Evolutionary conservation across 2,329 filamentous ascomycete species (phyloP).

Genomic region (Xylaria arbuscula): DNA sequence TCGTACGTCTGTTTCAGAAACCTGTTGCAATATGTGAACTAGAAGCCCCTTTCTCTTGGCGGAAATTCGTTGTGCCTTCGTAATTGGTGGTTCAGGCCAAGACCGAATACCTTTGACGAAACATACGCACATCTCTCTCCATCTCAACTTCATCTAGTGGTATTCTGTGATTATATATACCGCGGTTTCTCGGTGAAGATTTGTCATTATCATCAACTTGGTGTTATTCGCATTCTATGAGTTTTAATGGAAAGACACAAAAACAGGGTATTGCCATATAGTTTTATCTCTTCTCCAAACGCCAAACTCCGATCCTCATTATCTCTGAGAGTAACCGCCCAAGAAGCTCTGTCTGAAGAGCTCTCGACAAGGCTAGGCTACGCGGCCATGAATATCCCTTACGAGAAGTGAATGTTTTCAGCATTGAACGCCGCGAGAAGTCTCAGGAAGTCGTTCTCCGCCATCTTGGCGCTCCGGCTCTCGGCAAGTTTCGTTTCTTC

Average conservation of each 20-base stretch:
- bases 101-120: not conserved
- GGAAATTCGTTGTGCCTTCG: not conserved
- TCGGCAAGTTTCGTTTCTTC: constrained; percentile 84
- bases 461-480: constrained; percentile 84
- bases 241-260: not conserved
- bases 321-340: not conserved
- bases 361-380: not conserved
- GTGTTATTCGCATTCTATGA: not conserved
- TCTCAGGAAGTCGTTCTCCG: constrained; percentile 91
- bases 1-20: not conserved
- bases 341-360: not conserved
- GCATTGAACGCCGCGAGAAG: constrained; percentile 86
- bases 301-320: constrained; percentile 28
- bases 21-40: not conserved
- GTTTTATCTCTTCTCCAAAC: constrained; percentile 20
- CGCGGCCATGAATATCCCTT: constrained; percentile 40
- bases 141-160: not conserved
- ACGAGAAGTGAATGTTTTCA: constrained; percentile 92
- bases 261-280: constrained; percentile 34
- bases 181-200: not conserved
- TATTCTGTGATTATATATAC: not conserved
- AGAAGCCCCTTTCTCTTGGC: not conserved
- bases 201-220: not conserved
- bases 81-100: not conserved
- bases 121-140: not conserved